These are phyloP conservation scores for Solanum clarkiae DNA, from an alignment of 257 asterid genomes.

Conservation along the genomic window DNA sequence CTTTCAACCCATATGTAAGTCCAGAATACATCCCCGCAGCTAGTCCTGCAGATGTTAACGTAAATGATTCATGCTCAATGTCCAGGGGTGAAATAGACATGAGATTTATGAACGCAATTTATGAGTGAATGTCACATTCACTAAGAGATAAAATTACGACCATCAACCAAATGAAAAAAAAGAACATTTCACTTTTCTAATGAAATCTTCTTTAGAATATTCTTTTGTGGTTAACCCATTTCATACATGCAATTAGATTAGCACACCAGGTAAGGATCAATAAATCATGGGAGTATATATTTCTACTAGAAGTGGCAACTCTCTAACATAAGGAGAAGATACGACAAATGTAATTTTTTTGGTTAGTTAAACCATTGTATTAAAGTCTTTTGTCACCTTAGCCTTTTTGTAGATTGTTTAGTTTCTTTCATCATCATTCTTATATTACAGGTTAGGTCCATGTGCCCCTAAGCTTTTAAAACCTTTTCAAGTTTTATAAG, in stretches of 20 bases:
- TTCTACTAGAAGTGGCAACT: not conserved
- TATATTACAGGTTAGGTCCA: not conserved
- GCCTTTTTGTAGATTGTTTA: not conserved
- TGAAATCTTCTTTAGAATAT: not conserved
- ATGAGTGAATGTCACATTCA: not conserved
- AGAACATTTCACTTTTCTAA: not conserved
- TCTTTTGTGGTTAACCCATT: not conserved
- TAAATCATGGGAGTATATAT: not conserved
- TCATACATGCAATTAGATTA: not conserved
- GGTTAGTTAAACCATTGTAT: not conserved
- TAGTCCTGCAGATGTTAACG: conserved; percentile 31
- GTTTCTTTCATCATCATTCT: not conserved
- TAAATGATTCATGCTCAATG: not conserved
- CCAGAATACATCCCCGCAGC: conserved; percentile 94
- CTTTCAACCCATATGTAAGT: conserved; percentile 72
- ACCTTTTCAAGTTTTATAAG: not conserved
- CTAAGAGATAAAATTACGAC: not conserved
- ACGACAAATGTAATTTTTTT: not conserved
- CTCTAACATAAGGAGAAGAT: not conserved
- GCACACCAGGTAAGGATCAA: not conserved
- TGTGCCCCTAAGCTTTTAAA: not conserved
- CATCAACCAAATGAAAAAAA: not conserved
- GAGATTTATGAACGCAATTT: not conserved
- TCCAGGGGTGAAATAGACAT: not conserved
- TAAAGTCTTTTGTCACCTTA: not conserved